Evolutionary conservation across 257 asterid genomes (phyloP).

Genomic region (Galeopsis tetrahit): DNA sequence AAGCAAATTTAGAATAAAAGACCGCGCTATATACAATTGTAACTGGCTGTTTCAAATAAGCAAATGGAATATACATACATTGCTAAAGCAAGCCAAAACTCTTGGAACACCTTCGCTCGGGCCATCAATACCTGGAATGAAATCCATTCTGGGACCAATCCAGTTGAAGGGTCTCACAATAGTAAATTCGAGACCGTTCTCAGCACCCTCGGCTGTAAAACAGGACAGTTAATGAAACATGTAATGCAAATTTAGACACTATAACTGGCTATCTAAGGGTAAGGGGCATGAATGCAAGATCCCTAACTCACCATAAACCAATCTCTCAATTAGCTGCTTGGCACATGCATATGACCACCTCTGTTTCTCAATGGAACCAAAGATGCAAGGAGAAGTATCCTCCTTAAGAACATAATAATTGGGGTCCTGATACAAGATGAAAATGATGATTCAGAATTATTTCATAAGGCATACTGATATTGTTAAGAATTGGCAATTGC

Average conservation of each 20-base stretch:
- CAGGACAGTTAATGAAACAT: slow-evolving; percentile 17
- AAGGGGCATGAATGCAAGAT: slow-evolving; percentile 19
- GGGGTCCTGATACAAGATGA: slow-evolving; percentile 71
- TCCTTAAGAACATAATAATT: slow-evolving; percentile 75
- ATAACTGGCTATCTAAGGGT: slow-evolving; percentile 20
- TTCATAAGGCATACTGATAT: slow-evolving; percentile 7
- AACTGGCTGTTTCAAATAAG: slow-evolving; percentile 12
- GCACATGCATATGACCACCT: slow-evolving; percentile 99
- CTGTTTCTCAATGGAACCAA: slow-evolving; percentile 96
- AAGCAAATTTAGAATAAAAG: slow-evolving; percentile 24
- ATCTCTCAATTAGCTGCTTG: slow-evolving; percentile 90
- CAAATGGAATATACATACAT: slow-evolving; percentile 48
- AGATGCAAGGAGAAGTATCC: slow-evolving; percentile 91
- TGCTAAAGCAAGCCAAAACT: slow-evolving; percentile 96
- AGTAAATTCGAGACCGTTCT: slow-evolving; percentile 90
- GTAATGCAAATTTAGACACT: slow-evolving; percentile 4
- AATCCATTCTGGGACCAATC: slow-evolving; percentile 99
- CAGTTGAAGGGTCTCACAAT: slow-evolving; percentile 98
- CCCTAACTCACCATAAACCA: slow-evolving; percentile 77
- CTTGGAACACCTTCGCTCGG: slow-evolving; percentile 98
- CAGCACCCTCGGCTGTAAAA: slow-evolving; percentile 97
- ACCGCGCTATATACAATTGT: neutral
- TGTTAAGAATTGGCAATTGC: slow-evolving; percentile 5
- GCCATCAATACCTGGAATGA: slow-evolving; percentile 96
- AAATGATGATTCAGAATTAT: slow-evolving; percentile 25